A percentile compares a stretch with the other conserved stretches of the same genome.
These are phyloP conservation scores for Ceraceosorus guamensis DNA, from an alignment of 1,284 basidiomycete genomes.

Conservation along the genomic window DNA sequence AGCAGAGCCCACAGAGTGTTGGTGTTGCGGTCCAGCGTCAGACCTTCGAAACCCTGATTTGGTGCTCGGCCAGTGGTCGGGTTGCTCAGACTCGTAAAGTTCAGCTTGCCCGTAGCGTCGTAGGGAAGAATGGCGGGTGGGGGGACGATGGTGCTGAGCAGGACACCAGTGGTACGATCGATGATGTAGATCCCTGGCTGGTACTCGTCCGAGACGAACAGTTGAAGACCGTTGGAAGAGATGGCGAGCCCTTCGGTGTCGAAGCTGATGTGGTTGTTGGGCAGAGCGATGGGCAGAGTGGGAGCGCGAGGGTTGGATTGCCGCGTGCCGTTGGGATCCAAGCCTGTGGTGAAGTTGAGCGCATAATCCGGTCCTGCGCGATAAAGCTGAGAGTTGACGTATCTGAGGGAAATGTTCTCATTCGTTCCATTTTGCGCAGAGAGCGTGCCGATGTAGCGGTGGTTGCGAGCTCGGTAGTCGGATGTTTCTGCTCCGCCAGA, in stretches of 20 bases:
- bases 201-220: slow-evolving; percentile 63
- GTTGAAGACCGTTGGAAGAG: slow-evolving; percentile 54
- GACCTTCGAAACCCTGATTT: slow-evolving; percentile 60
- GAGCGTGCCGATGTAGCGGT: slow-evolving; percentile 59
- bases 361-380: slow-evolving; percentile 20
- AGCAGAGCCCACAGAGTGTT: slow-evolving; percentile 59
- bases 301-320: slow-evolving; percentile 41
- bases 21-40: slow-evolving; percentile 56
- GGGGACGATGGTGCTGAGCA: slow-evolving; percentile 60
- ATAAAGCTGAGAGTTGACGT: slow-evolving; percentile 57
- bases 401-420: slow-evolving; percentile 56
- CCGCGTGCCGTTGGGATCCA: slow-evolving; percentile 57
- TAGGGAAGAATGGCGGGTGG: slow-evolving; percentile 56
- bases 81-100: slow-evolving; percentile 57
- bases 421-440: slow-evolving; percentile 55
- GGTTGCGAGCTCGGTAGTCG: slow-evolving; percentile 59
- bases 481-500: slow-evolving; percentile 52
- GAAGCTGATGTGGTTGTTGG: slow-evolving; percentile 54
- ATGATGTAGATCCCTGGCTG: slow-evolving; percentile 63
- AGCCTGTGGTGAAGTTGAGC: slow-evolving; percentile 56
- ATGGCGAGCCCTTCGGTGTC: slow-evolving; percentile 62
- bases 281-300: slow-evolving; percentile 30
- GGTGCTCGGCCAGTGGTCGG: slow-evolving; percentile 51
- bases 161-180: slow-evolving; percentile 51
- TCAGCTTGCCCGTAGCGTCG: slow-evolving; percentile 53